Conservation (phyloP, 495 filamentous ascomycete species). For the Penicillium bialowiezense region DNA sequence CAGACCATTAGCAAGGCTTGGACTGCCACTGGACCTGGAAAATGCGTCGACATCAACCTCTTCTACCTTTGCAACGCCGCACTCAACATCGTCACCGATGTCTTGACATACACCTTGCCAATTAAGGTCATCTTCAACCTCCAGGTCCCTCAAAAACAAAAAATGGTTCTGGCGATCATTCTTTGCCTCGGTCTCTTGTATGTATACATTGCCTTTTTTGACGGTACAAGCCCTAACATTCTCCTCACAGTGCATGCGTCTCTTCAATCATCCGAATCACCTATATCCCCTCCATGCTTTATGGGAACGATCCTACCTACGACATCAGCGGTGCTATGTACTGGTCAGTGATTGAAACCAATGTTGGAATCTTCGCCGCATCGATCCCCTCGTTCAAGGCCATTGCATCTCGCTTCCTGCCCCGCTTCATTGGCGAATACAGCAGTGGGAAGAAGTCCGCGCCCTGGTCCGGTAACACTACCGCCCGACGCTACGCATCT, state of each 20-base stretch:
- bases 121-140: slow-evolving; percentile 37
- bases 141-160: slow-evolving; percentile 34
- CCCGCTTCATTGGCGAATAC: slow-evolving; percentile 40
- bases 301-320: slow-evolving; percentile 33
- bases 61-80: slow-evolving; percentile 45
- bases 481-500: slow-evolving; percentile 21
- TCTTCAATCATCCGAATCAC: slow-evolving; percentile 45
- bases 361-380: slow-evolving; percentile 39
- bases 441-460: slow-evolving; percentile 28
- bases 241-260: slow-evolving; percentile 30
- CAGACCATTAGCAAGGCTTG: slow-evolving; percentile 33
- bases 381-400: slow-evolving; percentile 45
- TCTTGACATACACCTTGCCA: slow-evolving; percentile 49
- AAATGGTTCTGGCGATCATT: slow-evolving; percentile 32
- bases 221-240: neutral
- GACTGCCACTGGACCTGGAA: slow-evolving; percentile 24
- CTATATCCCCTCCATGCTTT: slow-evolving; percentile 38
- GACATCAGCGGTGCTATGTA: slow-evolving; percentile 42
- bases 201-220: slow-evolving; percentile 2
- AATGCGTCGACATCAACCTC: slow-evolving; percentile 45
- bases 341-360: slow-evolving; percentile 45
- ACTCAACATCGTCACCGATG: slow-evolving; percentile 53
- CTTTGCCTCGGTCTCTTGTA: slow-evolving; percentile 44
- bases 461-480: slow-evolving; percentile 23
- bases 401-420: slow-evolving; percentile 39